Base-by-base conservation (phyloP, 768 basidiomycete genomes). In the Xanthoconium stramineum region DNA sequence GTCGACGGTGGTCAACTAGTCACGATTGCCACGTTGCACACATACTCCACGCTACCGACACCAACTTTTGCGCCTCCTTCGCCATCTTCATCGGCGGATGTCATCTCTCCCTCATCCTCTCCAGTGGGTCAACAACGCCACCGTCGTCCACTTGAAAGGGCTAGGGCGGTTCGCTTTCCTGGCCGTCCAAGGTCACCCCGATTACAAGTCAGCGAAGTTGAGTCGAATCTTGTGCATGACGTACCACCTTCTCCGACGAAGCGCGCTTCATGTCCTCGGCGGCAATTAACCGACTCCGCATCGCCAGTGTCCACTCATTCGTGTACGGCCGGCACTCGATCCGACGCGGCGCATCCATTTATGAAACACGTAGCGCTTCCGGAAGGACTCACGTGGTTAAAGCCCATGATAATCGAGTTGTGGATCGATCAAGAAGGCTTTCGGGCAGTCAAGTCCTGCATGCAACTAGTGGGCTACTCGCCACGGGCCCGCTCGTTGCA, bases 381-480 rank as follows among this genome's bases (percentile, higher is more conserved):
- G 0, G 58, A 66, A 29, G 68, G 76, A 39, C 67, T 83, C 3
- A 64, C 69, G 4, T 88, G 86, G 84, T 75, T 89, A 12, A 75
- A 78, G 59, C 74, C 76, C 39, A 73, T 77, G 30, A 72, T 71
- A 39, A 68, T 92, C 32, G 82, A 88, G 54, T 72, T 93, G 35
- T 80, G 84, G 69, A 85, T 94, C 28, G 92, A 93, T 65, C 92
- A 94, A 68, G 92, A 93, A 72, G 86, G 89, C 5, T 91, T 90
- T 63, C 82, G 90, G 28, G 77, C 80, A 17, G 76, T 85, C 7
- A 75, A 76, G 28, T 83, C 88, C 19, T 68, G 72, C 9, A 85
- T 92, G 73, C 76, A 74, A 57, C 80, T 85, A 47, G 72, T 77
- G n/a, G 82, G 83, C 11, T 81, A 81, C 62, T 72, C 74, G 62